phyloP scores from a whole-genome alignment of 2,329 filamentous ascomycete species.

The Scedosporium apiospermum region DNA sequence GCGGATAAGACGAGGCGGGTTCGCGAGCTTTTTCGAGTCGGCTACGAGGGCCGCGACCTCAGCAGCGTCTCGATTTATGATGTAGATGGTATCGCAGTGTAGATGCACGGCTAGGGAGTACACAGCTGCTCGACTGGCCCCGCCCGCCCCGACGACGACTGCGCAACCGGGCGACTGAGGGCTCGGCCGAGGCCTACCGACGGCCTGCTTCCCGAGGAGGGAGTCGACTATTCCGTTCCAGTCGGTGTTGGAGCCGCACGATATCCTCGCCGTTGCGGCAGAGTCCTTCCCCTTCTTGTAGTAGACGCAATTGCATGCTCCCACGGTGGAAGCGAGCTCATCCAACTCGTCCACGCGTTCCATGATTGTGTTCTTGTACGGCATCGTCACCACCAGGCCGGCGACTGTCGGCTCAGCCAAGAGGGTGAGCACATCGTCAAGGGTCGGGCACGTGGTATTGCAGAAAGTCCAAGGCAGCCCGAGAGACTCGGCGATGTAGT shows the following conservation, averaged over 20 bases:
- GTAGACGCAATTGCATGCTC: slow-evolving; percentile 28
- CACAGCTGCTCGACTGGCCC: slow-evolving; percentile 29
- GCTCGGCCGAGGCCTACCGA: background rate
- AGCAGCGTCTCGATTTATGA: slow-evolving; percentile 23
- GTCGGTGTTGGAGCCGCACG: slow-evolving; percentile 32
- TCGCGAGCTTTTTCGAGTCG: slow-evolving; percentile 14
- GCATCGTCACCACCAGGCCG: slow-evolving; percentile 23
- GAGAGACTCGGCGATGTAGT: slow-evolving; percentile 24
- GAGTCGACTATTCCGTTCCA: slow-evolving; percentile 30
- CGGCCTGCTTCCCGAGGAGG: slow-evolving; percentile 13
- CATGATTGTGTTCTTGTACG: slow-evolving; percentile 28
- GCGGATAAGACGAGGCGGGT: slow-evolving; percentile 17
- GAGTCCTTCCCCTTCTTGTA: slow-evolving; percentile 11
- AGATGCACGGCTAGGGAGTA: slow-evolving; percentile 21
- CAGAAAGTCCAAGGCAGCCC: slow-evolving; percentile 20
- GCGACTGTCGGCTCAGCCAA: slow-evolving; percentile 19
- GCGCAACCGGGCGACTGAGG: slow-evolving; percentile 14
- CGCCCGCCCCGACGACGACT: slow-evolving; percentile 30
- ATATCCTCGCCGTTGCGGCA: slow-evolving; percentile 8
- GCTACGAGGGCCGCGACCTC: slow-evolving; percentile 18
- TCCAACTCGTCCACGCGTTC: slow-evolving; percentile 26
- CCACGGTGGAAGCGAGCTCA: slow-evolving; percentile 21
- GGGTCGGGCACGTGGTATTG: slow-evolving; percentile 18
- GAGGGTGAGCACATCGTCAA: slow-evolving; percentile 21
- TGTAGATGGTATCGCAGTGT: slow-evolving; percentile 21